Evolutionary conservation across 2,329 filamentous ascomycete genomes (phyloP).

Genomic region (Aspergillus calidoustus): DNA sequence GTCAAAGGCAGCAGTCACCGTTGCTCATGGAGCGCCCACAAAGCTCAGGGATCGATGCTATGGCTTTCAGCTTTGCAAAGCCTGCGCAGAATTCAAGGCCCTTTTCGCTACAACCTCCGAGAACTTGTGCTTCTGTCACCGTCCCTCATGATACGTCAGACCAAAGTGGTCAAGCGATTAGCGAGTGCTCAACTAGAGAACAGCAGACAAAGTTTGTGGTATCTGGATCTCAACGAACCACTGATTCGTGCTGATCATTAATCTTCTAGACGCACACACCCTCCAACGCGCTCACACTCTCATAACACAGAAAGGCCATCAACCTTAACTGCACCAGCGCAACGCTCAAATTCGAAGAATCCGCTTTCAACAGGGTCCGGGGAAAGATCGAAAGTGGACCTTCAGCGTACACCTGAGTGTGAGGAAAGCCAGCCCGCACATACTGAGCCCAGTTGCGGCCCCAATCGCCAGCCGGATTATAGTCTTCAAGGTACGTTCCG

Average conservation of each 20-base stretch:
- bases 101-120: slow-evolving; percentile 29
- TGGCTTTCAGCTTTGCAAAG: slow-evolving; percentile 40
- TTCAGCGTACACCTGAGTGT: background rate
- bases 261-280: background rate
- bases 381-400: background rate
- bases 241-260: background rate
- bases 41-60: slow-evolving; percentile 34
- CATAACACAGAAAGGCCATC: background rate
- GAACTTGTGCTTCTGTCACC: slow-evolving; percentile 12
- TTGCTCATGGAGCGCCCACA: slow-evolving; percentile 38
- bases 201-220: background rate
- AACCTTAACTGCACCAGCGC: background rate
- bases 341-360: background rate
- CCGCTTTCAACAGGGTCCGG: background rate
- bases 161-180: background rate
- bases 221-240: background rate
- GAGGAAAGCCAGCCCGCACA: background rate
- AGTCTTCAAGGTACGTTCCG: background rate
- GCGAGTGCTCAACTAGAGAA: background rate
- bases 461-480: background rate
- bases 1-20: slow-evolving; percentile 18
- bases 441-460: background rate
- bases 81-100: slow-evolving; percentile 30
- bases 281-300: background rate
- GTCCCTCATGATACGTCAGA: background rate